phyloP scores from a whole-genome alignment of 352 stramenopile species.

The Globisporangium barbulae region DNA sequence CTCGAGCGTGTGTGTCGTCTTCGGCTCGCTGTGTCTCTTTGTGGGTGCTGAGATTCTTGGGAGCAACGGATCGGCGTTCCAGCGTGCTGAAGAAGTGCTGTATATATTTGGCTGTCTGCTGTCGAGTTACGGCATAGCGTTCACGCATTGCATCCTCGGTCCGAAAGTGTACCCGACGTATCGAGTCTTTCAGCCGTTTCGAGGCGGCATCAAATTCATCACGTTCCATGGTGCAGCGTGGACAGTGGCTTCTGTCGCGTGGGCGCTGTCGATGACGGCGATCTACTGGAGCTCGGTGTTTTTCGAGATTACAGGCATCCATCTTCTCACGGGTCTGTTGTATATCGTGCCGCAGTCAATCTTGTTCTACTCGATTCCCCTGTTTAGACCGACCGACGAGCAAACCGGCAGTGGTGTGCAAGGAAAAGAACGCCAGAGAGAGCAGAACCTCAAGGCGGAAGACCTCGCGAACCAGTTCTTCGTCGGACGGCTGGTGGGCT shows the following conservation, averaged over 20 bases:
- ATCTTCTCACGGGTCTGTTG: conserved; percentile 38
- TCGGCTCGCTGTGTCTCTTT: conserved; percentile 33
- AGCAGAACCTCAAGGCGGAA: conserved; percentile 16
- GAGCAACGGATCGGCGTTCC: conserved; percentile 21
- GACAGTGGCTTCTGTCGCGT: conserved; percentile 41
- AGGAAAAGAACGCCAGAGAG: not conserved
- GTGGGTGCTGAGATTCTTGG: conserved; percentile 27
- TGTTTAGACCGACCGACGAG: conserved; percentile 26
- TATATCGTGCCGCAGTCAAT: conserved; percentile 39
- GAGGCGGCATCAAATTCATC: conserved; percentile 43
- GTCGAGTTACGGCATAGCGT: conserved; percentile 31
- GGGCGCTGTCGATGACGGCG: conserved; percentile 35
- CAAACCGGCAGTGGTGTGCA: not conserved
- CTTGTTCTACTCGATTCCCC: conserved; percentile 33
- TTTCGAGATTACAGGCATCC: conserved; percentile 39
- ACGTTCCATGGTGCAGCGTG: conserved; percentile 49
- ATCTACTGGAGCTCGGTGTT: conserved; percentile 49
- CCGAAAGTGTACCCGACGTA: conserved; percentile 37
- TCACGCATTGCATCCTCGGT: conserved; percentile 36
- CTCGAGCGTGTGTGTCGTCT: conserved; percentile 27
- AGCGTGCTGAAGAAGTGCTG: conserved; percentile 35
- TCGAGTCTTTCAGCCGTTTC: conserved; percentile 43
- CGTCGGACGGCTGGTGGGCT: conserved; percentile 35
- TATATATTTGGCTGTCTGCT: conserved; percentile 44
- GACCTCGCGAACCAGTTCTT: conserved; percentile 33